Base-by-base conservation (phyloP, 2,329 filamentous ascomycete genomes). In the Beauveria brongniartii region DNA sequence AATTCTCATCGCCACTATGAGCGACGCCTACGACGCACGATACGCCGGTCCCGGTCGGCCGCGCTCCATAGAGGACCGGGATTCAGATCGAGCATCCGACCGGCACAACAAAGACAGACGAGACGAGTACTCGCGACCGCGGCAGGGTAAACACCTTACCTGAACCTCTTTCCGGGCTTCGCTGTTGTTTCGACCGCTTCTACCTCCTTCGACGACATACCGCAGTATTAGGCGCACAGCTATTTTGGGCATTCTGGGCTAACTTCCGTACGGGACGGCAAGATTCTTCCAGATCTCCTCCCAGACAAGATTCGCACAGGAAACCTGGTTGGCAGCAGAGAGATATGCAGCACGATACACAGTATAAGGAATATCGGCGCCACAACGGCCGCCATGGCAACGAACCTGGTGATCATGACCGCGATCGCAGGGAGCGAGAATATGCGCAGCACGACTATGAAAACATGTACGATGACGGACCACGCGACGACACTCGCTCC, bases 111-210 rank as follows among this genome's bases (percentile, higher is more conserved):
- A 69, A 55, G 62, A 66, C 63, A 63, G 69, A 64, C 65, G 64
- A 69, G 70, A 74, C 68, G 73, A 76, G 67, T 72, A 74, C 71
- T 72, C 75, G 69, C 77, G 73, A 73, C 74, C 75, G 74, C 75
- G 77, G 76, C 78, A 81, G 76, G 79, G 76, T 78, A 78, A 78
- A 77, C 70, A 70, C 70, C 71, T 65, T 69, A 68, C 72, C 71
- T 69, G 72, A 66, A 70, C 67, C 67, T 54, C 46, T 53, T 67
- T 66, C 55, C n/a, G 6, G 14, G 22, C 30, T 57, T 30, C 22
- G 24, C 24, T 46, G 18, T 52, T 43, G 18, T 59, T 46, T 22
- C 22, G 18, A 51, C 20, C 50, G 14, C 18, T 24, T 53, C 26
- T 20, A 30, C 34, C 44, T 34, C 24, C 20, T 53, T 30, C 40